Evolutionary conservation across 108 stramenopile genomes (phyloP), one percentile per base, ranked within the genome.

Genomic region (Asterionellopsis glacialis): DNA sequence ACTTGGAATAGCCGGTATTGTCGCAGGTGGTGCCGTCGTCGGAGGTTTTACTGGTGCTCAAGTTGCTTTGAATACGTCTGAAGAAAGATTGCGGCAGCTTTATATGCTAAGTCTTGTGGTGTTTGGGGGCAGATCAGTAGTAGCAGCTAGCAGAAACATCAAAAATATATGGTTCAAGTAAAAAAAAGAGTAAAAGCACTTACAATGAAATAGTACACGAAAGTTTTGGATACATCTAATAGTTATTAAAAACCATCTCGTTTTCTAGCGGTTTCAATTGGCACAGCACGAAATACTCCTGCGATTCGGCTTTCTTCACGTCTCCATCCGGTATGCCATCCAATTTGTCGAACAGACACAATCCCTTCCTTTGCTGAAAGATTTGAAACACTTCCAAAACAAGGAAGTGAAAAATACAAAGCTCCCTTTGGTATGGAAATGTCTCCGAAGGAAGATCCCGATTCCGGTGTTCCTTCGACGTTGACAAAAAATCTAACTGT

Each of bases 321-420:
- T 50, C 88, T 25, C 84, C 84, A 90, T 11, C 88, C 88, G 10
- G 88, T 90, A 53, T 90, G 75, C 88, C 88, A 90, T 18, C 88
- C 88, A 27, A 82, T 65, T 63, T 90, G 83, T 61, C 83, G 76
- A 42, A 90, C 81, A 27, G 75, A 81, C 0, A 86, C 70, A 1
- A 79, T 71, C 3, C 83, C 88, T 51, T 86, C 83, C 51, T 86
- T 90, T 41, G 41, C 72, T 2, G 85, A 90, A 5, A 90, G 47
- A 11, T 63, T 44, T n/a, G 51, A 19, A 57, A 13, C 24, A 13
- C 54, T 49, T 1, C 83, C 83, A 64, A 90, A 90, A 41, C 76
- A 80, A 1, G 88, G 88, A 19, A 90, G 55, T 23, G 85, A 85
- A 76, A 90, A 86, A 27, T 82, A 90, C 15, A 90, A 51, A 50